A percentile compares a stretch with the other conserved stretches of the same genome.
Evolutionary conservation across 192 early-diverging fungal species (phyloP).

Genomic region (Dissophora ornata): DNA sequence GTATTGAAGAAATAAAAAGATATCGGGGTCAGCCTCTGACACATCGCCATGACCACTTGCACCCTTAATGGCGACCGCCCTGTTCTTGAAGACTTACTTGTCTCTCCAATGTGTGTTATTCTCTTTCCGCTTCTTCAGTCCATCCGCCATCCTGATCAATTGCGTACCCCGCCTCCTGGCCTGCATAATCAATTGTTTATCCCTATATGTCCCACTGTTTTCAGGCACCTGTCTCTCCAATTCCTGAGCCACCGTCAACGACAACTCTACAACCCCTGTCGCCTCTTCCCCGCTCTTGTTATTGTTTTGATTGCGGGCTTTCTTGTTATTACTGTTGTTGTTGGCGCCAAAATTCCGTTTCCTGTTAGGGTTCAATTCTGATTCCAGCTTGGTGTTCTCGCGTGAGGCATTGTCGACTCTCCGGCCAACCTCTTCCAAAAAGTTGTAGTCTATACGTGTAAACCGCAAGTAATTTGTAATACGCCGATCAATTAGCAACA

Average conservation of each 20-base stretch:
- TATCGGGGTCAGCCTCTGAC: conserved; percentile 1
- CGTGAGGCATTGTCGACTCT: conserved; percentile 63
- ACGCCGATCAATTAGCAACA: not conserved
- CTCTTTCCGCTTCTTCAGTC: conserved; percentile 65
- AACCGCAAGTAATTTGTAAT: not conserved
- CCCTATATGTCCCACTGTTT: conserved; percentile 34
- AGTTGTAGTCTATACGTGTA: conserved; percentile 77
- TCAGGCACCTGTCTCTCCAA: conserved; percentile 32
- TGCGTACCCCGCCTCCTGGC: conserved; percentile 53
- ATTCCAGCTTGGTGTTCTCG: conserved; percentile 51
- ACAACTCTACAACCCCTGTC: conserved; percentile 6
- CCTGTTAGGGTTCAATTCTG: conserved; percentile 13
- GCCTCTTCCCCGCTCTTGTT: not conserved
- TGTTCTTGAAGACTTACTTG: conserved; percentile 50
- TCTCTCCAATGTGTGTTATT: conserved; percentile 64
- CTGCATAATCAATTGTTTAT: conserved; percentile 52
- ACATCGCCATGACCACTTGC: not conserved
- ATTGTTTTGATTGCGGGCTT: conserved; percentile 8
- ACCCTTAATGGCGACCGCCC: too few species aligned
- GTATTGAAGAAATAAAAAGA: not conserved
- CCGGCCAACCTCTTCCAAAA: conserved; percentile 72
- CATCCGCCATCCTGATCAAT: conserved; percentile 61
- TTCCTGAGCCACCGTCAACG: conserved; percentile 37
- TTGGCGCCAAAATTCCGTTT: conserved; percentile 32
- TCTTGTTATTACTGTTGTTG: conserved; percentile 9